A percentile compares a stretch with the other conserved stretches of the same genome.
phyloP scores from a whole-genome alignment of 2,329 filamentous ascomycete species.

The Tolypocladium endophyticum region DNA sequence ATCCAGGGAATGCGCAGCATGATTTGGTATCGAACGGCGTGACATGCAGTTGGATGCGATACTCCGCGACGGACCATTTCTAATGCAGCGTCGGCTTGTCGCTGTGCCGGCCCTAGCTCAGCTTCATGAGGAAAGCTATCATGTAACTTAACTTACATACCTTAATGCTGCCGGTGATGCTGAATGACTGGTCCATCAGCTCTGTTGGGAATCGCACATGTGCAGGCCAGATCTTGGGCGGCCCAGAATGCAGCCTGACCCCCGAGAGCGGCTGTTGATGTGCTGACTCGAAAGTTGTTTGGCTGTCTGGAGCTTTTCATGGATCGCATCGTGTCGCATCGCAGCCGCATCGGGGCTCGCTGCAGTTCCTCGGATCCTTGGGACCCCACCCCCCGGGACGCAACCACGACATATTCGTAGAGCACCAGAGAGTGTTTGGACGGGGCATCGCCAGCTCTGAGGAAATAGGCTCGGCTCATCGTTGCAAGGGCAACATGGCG shows the following conservation, averaged over 20 bases:
- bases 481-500: not conserved
- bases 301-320: not conserved
- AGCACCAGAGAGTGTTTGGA: not conserved
- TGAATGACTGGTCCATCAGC: slow-evolving; percentile 3
- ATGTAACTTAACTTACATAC: not conserved
- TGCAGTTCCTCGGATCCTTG: slow-evolving; percentile 1
- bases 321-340: slow-evolving; percentile 2
- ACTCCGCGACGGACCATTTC: not conserved
- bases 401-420: not conserved
- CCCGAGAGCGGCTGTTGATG: not conserved
- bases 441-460: not conserved
- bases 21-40: not conserved
- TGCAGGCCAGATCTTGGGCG: slow-evolving; percentile 6
- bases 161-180: not conserved
- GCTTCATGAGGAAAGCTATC: not conserved
- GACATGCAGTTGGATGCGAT: not conserved
- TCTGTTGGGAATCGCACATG: slow-evolving; percentile 1
- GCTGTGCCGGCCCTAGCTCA: not conserved
- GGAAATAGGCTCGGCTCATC: not conserved
- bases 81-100: not conserved
- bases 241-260: not conserved
- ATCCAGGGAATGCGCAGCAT: not conserved
- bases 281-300: not conserved
- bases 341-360: slow-evolving; percentile 2
- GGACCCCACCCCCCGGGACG: slow-evolving; percentile 1